phyloP scores from a whole-genome alignment of 345 rosid genomes.

The Barbarea vulgaris region DNA sequence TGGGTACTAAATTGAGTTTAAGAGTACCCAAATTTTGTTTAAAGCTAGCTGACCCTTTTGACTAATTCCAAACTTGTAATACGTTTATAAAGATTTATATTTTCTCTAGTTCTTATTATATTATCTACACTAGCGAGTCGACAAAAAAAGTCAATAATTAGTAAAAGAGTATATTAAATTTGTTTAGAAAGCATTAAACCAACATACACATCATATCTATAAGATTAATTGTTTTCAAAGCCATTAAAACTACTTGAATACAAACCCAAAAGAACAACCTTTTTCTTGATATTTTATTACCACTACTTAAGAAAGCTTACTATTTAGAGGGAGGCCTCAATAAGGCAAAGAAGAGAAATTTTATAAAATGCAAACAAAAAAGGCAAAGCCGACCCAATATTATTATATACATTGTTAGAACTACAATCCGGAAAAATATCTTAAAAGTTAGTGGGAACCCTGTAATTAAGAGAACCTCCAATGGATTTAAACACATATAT shows the following conservation, averaged over 20 bases:
- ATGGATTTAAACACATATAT: neutral
- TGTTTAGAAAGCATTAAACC: neutral
- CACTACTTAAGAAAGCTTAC: slow-evolving; percentile 8
- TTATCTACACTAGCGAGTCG: slow-evolving; percentile 5
- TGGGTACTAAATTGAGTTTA: slow-evolving; percentile 31
- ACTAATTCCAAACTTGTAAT: slow-evolving; percentile 33
- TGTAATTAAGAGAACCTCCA: slow-evolving; percentile 9
- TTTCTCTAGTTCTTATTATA: neutral
- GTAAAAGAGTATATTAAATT: neutral
- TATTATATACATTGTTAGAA: slow-evolving; percentile 2
- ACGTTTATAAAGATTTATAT: slow-evolving; percentile 20
- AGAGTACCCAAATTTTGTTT: slow-evolving; percentile 42
- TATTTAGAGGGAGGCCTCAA: slow-evolving; percentile 9
- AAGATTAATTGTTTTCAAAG: neutral
- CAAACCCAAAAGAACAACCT: neutral
- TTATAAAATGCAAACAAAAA: neutral
- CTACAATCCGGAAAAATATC: neutral
- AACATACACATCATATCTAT: neutral
- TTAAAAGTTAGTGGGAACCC: slow-evolving; percentile 26
- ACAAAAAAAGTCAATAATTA: slow-evolving; percentile 9
- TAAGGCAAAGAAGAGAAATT: neutral
- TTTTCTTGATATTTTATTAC: slow-evolving; percentile 8
- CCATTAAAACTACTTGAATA: neutral
- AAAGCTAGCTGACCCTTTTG: slow-evolving; percentile 39
- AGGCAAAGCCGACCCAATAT: slow-evolving; percentile 8